These are phyloP conservation scores for Heliamphora exappendiculata DNA, from an alignment of 148 eudicot genomes.

Conservation along the genomic window DNA sequence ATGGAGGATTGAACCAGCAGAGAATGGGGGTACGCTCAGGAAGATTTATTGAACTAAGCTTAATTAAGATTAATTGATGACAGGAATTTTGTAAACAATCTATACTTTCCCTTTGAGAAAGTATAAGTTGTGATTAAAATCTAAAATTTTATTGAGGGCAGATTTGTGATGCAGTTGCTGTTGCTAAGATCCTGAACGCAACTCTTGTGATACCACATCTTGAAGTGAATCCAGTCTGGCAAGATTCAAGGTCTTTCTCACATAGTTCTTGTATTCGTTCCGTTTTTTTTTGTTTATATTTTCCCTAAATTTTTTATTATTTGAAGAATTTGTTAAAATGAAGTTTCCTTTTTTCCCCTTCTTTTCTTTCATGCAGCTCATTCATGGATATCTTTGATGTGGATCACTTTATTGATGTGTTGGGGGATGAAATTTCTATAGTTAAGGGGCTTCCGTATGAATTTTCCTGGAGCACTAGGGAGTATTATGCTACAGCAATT, in stretches of 20 bases:
- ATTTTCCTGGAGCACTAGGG: conserved; percentile 90
- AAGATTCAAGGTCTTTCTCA: conserved; percentile 68
- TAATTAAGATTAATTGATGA: neutral
- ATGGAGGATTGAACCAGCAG: conserved; percentile 97
- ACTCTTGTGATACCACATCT: conserved; percentile 89
- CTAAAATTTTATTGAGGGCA: conserved; percentile 18
- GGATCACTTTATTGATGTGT: conserved; percentile 77
- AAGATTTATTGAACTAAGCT: neutral
- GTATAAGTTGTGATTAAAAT: neutral
- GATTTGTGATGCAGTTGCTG: conserved; percentile 99
- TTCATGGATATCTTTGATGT: conserved; percentile 90
- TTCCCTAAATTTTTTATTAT: neutral
- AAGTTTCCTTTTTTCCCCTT: neutral
- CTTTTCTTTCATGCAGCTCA: conserved; percentile 47
- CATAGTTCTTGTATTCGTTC: neutral
- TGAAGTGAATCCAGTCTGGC: conserved; percentile 98
- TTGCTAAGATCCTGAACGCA: conserved; percentile 93
- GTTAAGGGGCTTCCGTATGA: conserved; percentile 81
- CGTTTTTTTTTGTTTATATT: neutral
- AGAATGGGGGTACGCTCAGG: conserved; percentile 80
- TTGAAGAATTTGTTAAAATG: conserved; percentile 10
- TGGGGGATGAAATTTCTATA: conserved; percentile 77
- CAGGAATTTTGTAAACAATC: too few species aligned
- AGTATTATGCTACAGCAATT: conserved; percentile 77
- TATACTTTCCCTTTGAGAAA: too few species aligned